These are phyloP conservation scores for Lecanicillium sp. DNA, from an alignment of 2,329 filamentous ascomycete species.

Conservation along the genomic window DNA sequence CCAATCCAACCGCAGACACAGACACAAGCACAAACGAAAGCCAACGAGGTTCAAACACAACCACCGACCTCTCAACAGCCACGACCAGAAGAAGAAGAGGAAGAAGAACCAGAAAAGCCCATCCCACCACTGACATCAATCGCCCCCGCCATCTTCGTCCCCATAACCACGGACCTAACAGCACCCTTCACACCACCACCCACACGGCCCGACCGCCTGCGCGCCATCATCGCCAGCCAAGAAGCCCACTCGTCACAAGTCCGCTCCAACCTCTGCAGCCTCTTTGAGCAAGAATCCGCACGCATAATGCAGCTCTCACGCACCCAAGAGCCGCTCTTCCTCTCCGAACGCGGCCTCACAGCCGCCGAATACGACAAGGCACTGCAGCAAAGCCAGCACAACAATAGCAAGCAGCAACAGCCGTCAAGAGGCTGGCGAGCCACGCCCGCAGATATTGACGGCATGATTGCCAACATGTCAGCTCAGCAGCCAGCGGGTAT, in stretches of 20 bases:
- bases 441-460: slow-evolving; percentile 8
- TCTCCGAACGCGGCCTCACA: slow-evolving; percentile 6
- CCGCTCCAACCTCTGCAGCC: slow-evolving; percentile 20
- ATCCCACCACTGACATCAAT: slow-evolving; percentile 16
- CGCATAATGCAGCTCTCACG: slow-evolving; percentile 19
- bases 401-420: background rate
- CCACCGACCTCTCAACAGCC: background rate
- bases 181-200: slow-evolving; percentile 11
- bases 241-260: slow-evolving; percentile 19
- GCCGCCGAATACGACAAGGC: background rate
- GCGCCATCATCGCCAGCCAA: slow-evolving; percentile 12
- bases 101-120: slow-evolving; percentile 7
- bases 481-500: slow-evolving; percentile 5
- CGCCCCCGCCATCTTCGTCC: slow-evolving; percentile 25
- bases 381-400: background rate
- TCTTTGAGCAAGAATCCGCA: slow-evolving; percentile 22
- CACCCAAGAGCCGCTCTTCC: slow-evolving; percentile 10
- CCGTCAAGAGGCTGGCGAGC: background rate
- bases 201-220: slow-evolving; percentile 11
- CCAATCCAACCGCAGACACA: too few species aligned
- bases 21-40: background rate
- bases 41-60: background rate
- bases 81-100: background rate
- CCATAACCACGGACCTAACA: slow-evolving; percentile 18
- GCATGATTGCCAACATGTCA: slow-evolving; percentile 24